Percentiles rank a stretch among this genome's conserved stretches.
phyloP scores from a whole-genome alignment of 805 yeast genomes.

The Starmerella stigmatis region DNA sequence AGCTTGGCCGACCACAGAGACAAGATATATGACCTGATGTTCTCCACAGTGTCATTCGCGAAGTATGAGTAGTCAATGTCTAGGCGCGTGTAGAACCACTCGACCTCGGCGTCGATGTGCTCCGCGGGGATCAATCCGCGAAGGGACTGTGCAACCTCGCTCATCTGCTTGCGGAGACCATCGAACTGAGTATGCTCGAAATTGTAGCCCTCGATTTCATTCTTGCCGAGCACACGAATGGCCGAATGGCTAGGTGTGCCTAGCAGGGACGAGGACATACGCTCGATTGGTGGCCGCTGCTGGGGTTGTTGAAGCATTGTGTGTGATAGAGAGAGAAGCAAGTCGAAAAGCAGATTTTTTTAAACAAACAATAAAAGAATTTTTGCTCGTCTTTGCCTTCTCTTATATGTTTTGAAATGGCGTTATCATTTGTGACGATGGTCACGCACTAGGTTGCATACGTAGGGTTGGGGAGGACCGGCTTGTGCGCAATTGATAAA shows the following conservation, averaged over 20 bases:
- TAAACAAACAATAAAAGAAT: no score
- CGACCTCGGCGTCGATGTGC: slow-evolving; percentile 73
- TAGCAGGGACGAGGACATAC: slow-evolving; percentile 22
- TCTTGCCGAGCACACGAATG: slow-evolving; percentile 20
- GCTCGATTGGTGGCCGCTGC: slow-evolving; percentile 13
- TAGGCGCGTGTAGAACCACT: slow-evolving; percentile 76
- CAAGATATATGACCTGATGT: slow-evolving; percentile 73
- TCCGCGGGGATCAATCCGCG: slow-evolving; percentile 89
- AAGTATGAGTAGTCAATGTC: slow-evolving; percentile 91
- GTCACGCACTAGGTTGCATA: background rate
- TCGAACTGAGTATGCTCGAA: slow-evolving; percentile 50
- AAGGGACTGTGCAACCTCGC: slow-evolving; percentile 64
- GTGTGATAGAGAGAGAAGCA: background rate
- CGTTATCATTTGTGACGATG: slow-evolving; percentile 1
- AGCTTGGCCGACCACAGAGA: slow-evolving; percentile 87
- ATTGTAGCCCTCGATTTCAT: slow-evolving; percentile 47
- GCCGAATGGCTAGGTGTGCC: slow-evolving; percentile 27
- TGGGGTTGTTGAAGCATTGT: slow-evolving; percentile 10
- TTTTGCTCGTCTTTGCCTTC: no score
- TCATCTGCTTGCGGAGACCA: slow-evolving; percentile 73
- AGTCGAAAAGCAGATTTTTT: no score
- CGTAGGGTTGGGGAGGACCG: background rate
- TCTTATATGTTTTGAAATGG: background rate
- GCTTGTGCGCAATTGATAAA: background rate
- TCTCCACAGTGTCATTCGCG: slow-evolving; percentile 70